phyloP scores from a whole-genome alignment of 2,329 filamentous ascomycete species.

The Diaporthe eres region DNA sequence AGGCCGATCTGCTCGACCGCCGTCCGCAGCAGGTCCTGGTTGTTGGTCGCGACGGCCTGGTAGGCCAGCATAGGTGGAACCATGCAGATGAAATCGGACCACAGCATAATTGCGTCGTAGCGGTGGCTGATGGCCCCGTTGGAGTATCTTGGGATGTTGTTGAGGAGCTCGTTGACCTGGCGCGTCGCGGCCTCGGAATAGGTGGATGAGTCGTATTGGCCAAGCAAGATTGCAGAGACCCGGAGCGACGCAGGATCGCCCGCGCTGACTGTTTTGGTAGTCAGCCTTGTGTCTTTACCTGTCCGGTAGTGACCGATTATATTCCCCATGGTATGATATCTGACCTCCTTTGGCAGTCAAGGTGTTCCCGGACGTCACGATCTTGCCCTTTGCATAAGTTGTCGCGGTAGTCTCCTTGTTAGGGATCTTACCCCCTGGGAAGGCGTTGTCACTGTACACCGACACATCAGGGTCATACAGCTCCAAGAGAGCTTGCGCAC shows the following conservation, averaged over 20 bases:
- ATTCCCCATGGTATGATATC: neutral
- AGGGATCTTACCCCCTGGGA: neutral
- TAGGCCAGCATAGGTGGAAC: neutral
- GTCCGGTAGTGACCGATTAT: neutral
- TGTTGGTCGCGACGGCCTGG: neutral
- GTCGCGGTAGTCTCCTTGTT: neutral
- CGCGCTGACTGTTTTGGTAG: neutral
- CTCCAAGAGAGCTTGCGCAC: neutral
- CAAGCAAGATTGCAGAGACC: neutral
- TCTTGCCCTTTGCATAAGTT: neutral
- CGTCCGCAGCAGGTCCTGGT: conserved; percentile 2
- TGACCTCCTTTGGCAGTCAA: conserved; percentile 1
- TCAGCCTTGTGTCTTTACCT: neutral
- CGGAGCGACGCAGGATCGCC: neutral
- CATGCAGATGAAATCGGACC: conserved; percentile 9
- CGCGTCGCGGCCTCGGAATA: neutral
- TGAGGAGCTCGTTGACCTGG: conserved; percentile 4
- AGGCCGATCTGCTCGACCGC: conserved; percentile 3
- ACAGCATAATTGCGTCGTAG: conserved; percentile 2
- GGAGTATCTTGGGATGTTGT: neutral
- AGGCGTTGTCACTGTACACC: neutral
- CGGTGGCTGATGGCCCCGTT: conserved; percentile 13
- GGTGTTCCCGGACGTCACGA: neutral
- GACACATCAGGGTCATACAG: conserved; percentile 1
- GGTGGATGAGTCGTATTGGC: neutral